Percentiles rank a stretch among this genome's conserved stretches.
Evolutionary conservation across 495 filamentous ascomycete species (phyloP).

Genomic region (Daldinia decipiens): DNA sequence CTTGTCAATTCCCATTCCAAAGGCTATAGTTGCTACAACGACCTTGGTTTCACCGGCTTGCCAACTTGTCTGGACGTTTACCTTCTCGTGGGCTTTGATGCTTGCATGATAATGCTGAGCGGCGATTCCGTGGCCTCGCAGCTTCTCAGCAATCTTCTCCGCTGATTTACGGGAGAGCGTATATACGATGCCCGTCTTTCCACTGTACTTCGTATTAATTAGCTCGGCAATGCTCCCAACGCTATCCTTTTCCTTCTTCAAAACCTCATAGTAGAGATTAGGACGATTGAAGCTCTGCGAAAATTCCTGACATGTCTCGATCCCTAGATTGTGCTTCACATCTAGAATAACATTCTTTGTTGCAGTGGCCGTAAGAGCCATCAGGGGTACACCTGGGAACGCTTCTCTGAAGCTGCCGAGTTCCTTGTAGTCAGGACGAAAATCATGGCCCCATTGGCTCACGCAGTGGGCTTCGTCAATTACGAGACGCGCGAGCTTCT

Average conservation of each 20-base stretch:
- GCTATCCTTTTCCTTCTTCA: constrained; percentile 62
- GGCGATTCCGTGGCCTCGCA: constrained; percentile 70
- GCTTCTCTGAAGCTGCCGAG: constrained; percentile 75
- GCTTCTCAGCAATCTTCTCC: constrained; percentile 77
- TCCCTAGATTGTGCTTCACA: constrained; percentile 86
- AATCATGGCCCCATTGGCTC: constrained; percentile 99
- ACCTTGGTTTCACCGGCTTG: constrained; percentile 81
- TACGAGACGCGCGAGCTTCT: constrained; percentile 85
- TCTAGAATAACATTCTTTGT: constrained; percentile 92
- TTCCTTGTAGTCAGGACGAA: constrained; percentile 93
- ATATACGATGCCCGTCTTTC: constrained; percentile 92
- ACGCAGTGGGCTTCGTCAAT: constrained; percentile 99
- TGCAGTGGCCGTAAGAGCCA: constrained; percentile 95
- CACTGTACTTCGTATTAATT: constrained; percentile 72
- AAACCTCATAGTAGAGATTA: constrained; percentile 88
- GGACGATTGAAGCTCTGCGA: constrained; percentile 93
- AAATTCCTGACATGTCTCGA: constrained; percentile 78
- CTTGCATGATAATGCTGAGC: constrained; percentile 89
- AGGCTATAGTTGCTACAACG: constrained; percentile 98
- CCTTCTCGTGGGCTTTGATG: constrained; percentile 71
- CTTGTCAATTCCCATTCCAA: constrained; percentile 99
- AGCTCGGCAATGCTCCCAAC: constrained; percentile 74
- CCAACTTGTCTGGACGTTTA: constrained; percentile 78
- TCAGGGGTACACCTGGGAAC: constrained; percentile 82
- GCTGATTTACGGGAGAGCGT: constrained; percentile 86